Conservation (phyloP, 2,329 filamentous ascomycete species). For the Huntiella abstrusa region DNA sequence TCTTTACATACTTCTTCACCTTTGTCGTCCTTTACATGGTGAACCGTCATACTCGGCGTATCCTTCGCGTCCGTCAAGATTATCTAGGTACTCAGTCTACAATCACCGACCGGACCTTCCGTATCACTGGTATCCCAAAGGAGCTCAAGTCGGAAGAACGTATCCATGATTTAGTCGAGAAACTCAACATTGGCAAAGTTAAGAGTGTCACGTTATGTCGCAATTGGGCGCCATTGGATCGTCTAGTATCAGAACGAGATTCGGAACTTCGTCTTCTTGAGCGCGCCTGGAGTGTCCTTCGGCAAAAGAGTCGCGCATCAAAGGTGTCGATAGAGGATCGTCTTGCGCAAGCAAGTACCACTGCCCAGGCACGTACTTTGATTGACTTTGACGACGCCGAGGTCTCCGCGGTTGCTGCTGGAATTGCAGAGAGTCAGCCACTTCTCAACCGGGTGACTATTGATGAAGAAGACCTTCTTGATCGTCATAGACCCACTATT, state of each 20-base stretch:
- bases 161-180: constrained; percentile 75
- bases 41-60: constrained; percentile 61
- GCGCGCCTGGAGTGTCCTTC: constrained; percentile 60
- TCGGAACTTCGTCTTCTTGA: constrained; percentile 54
- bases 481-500: constrained; percentile 38
- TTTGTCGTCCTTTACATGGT: constrained; percentile 66
- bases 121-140: constrained; percentile 68
- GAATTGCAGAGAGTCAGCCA: neutral
- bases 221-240: constrained; percentile 70
- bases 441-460: neutral
- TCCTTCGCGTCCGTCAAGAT: constrained; percentile 72
- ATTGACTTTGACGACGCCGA: constrained; percentile 9
- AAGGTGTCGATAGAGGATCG: neutral
- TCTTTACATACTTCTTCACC: constrained; percentile 91
- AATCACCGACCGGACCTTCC: constrained; percentile 87
- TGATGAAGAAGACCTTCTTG: constrained; percentile 12
- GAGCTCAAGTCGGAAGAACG: constrained; percentile 64
- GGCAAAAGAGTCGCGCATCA: constrained; percentile 30
- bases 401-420: neutral
- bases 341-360: neutral
- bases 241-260: constrained; percentile 48
- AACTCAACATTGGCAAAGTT: constrained; percentile 73
- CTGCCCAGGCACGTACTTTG: neutral
- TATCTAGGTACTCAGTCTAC: constrained; percentile 88
- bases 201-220: constrained; percentile 73